Conservation (phyloP, 2,329 filamentous ascomycete species). For the Sporothrix inflata region DNA sequence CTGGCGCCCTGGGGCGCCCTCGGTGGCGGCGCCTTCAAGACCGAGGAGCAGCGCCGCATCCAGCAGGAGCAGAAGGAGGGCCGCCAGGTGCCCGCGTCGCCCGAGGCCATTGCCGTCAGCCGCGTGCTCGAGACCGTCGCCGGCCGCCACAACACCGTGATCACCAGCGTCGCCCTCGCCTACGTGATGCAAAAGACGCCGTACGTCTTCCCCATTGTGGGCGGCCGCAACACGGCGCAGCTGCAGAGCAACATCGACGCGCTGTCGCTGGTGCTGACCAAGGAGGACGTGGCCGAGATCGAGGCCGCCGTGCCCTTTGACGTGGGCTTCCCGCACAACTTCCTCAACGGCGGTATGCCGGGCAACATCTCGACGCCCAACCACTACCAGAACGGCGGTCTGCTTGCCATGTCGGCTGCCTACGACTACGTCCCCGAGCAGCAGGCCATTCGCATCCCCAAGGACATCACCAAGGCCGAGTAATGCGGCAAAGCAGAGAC, state of each 20-base stretch:
- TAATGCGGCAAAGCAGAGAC: not conserved
- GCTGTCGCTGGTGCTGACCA: slow-evolving; percentile 60
- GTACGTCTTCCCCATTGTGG: slow-evolving; percentile 74
- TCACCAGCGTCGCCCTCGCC: slow-evolving; percentile 63
- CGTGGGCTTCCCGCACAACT: slow-evolving; percentile 66
- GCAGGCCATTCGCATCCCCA: slow-evolving; percentile 49
- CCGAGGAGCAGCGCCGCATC: slow-evolving; percentile 38
- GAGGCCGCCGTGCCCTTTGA: slow-evolving; percentile 66
- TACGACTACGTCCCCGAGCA: slow-evolving; percentile 55
- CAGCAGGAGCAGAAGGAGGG: slow-evolving; percentile 41
- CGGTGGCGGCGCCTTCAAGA: slow-evolving; percentile 47
- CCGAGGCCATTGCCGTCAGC: slow-evolving; percentile 57
- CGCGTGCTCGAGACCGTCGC: slow-evolving; percentile 55
- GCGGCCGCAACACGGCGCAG: slow-evolving; percentile 70
- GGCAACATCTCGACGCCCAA: slow-evolving; percentile 38
- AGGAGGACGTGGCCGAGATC: slow-evolving; percentile 67
- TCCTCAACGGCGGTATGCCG: slow-evolving; percentile 52
- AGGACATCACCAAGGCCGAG: slow-evolving; percentile 48
- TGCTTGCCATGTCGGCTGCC: slow-evolving; percentile 51
- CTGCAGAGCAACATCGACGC: slow-evolving; percentile 71
- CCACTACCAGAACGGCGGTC: slow-evolving; percentile 48
- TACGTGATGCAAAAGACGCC: slow-evolving; percentile 74
- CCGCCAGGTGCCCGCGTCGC: slow-evolving; percentile 47
- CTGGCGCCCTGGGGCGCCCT: slow-evolving; percentile 59
- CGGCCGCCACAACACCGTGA: slow-evolving; percentile 46